phyloP scores from a whole-genome alignment of 2,329 filamentous ascomycete species.

The Sarocladium kiliense region DNA sequence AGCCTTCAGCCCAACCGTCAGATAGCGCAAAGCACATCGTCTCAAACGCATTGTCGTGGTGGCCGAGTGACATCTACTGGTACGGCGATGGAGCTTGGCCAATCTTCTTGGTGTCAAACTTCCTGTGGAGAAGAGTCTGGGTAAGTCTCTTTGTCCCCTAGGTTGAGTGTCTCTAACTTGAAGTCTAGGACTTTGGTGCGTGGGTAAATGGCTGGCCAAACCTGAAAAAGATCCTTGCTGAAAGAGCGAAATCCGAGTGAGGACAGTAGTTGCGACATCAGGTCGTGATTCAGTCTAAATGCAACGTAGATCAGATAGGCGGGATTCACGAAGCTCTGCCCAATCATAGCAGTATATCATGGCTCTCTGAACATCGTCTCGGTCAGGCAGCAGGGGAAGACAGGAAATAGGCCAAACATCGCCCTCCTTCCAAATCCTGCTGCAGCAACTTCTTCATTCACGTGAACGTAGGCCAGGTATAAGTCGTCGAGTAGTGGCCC shows the following conservation, averaged over 20 bases:
- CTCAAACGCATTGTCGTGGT: constrained; percentile 13
- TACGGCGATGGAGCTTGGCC: constrained; percentile 13
- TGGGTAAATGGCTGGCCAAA: neutral
- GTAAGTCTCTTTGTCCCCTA: neutral
- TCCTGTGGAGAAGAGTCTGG: constrained; percentile 11
- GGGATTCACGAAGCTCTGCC: too few relatives aligned
- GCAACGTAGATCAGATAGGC: too few relatives aligned
- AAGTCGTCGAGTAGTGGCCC: neutral
- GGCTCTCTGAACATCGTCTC: too few relatives aligned
- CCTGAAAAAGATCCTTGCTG: neutral
- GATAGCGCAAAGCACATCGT: constrained; percentile 16
- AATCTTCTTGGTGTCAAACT: constrained; percentile 15
- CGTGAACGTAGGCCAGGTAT: too few relatives aligned
- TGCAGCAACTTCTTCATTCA: too few relatives aligned
- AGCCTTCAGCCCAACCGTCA: constrained; percentile 14
- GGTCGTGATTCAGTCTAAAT: too few relatives aligned
- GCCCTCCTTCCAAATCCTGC: too few relatives aligned
- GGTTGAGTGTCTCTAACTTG: neutral
- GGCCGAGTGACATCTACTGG: constrained; percentile 12
- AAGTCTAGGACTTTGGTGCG: neutral
- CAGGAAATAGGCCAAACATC: too few relatives aligned
- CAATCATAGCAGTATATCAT: too few relatives aligned
- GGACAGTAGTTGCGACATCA: too few relatives aligned
- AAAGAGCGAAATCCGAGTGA: neutral
- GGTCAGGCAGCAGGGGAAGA: too few relatives aligned